Conservation (phyloP, 139 green algal species). For the Zygnema cylindricum region DNA sequence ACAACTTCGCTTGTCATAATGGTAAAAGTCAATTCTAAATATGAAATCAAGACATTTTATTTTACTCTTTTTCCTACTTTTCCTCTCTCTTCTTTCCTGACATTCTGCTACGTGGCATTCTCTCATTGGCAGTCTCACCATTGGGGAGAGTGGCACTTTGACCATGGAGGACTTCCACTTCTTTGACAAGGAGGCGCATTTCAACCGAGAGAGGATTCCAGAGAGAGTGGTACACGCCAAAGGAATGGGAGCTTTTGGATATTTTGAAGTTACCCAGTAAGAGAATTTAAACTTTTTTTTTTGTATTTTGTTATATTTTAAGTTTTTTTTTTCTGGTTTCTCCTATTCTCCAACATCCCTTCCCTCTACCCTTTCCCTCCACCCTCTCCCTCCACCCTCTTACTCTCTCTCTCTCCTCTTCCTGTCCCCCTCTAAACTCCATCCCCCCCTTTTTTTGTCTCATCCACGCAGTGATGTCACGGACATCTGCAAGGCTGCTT, state of each 20-base stretch:
- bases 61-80: no score
- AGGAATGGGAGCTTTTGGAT: conserved; percentile 34
- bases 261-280: conserved; percentile 51
- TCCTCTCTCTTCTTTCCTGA: no score
- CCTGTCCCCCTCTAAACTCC: background rate
- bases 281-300: conserved; percentile 5
- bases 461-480: conserved; percentile 30
- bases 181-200: conserved; percentile 93
- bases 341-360: background rate
- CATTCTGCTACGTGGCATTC: conserved; percentile 3
- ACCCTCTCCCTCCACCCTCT: background rate
- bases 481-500: conserved; percentile 31
- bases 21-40: no score
- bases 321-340: background rate
- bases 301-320: background rate
- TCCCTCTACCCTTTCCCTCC: background rate
- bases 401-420: conserved; percentile 19
- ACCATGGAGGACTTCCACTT: conserved; percentile 91
- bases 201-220: conserved; percentile 93
- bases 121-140: conserved; percentile 70
- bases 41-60: no score
- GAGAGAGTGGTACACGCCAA: conserved; percentile 73
- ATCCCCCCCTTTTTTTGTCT: background rate
- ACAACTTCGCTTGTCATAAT: no score
- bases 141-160: conserved; percentile 69